These are phyloP conservation scores for Cytospora schulzeri DNA, from an alignment of 2,329 filamentous ascomycete genomes.

Conservation along the genomic window DNA sequence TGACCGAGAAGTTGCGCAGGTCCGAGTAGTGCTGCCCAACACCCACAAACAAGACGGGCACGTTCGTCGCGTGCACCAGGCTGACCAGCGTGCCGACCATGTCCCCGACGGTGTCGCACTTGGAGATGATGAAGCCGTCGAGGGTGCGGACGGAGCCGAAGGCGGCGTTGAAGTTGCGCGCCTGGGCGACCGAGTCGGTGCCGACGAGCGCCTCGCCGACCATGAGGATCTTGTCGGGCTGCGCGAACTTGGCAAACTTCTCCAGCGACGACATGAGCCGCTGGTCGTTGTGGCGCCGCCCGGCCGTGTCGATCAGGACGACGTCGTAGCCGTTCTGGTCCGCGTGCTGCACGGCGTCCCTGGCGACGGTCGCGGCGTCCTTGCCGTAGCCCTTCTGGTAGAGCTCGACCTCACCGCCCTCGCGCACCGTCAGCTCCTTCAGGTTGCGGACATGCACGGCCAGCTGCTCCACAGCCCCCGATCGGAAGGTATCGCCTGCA, in stretches of 20 bases:
- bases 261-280: conserved; percentile 95
- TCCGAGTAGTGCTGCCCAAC: conserved; percentile 72
- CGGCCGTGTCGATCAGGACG: conserved; percentile 94
- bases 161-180: conserved; percentile 91
- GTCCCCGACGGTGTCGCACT: conserved; percentile 98
- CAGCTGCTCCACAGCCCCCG: conserved; percentile 94
- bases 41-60: conserved; percentile 90
- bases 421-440: conserved; percentile 81
- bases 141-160: conserved; percentile 81
- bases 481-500: conserved; percentile 84
- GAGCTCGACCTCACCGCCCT: conserved; percentile 83
- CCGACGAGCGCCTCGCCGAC: conserved; percentile 87
- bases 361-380: conserved; percentile 92
- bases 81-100: conserved; percentile 96
- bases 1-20: conserved; percentile 68
- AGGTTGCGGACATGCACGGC: conserved; percentile 94
- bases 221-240: conserved; percentile 99
- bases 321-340: conserved; percentile 80
- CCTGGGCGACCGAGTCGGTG: conserved; percentile 92
- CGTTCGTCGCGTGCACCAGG: conserved; percentile 95
- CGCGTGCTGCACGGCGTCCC: conserved; percentile 86
- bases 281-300: conserved; percentile 91
- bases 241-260: conserved; percentile 94
- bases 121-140: conserved; percentile 97
- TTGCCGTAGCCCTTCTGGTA: conserved; percentile 99